Evolutionary conservation across 257 asterid species (phyloP).

Genomic region (Nicotiana benthamiana): DNA sequence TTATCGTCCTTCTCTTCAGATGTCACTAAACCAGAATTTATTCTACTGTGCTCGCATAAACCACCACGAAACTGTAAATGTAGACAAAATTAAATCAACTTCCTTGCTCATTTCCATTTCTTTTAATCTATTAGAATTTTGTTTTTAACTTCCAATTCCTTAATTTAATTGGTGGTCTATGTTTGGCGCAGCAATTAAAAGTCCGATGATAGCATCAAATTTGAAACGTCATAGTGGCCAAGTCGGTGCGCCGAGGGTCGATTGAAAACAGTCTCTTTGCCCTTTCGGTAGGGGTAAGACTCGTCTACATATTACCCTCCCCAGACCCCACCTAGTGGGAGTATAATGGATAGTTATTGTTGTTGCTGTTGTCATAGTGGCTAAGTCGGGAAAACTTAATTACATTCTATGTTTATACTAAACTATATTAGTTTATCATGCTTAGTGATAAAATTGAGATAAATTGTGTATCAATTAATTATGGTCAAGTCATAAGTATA

Average conservation of each 20-base stretch:
- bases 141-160: too few species aligned
- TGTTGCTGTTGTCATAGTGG: too few species aligned
- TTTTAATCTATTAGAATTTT: background rate
- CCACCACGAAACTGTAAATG: background rate
- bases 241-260: too few species aligned
- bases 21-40: too few species aligned
- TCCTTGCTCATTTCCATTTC: background rate
- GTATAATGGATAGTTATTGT: too few species aligned
- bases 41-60: background rate
- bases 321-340: too few species aligned
- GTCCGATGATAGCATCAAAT: background rate
- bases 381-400: background rate
- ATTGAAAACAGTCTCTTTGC: too few species aligned
- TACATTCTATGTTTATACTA: background rate
- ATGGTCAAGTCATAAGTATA: too few species aligned
- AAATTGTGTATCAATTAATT: background rate
- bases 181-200: background rate
- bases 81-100: background rate
- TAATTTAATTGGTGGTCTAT: background rate
- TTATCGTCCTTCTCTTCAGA: background rate
- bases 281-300: too few species aligned
- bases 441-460: background rate
- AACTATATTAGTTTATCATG: background rate
- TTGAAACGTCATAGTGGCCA: background rate
- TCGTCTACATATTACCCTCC: too few species aligned